Percentiles rank a stretch among this genome's conserved stretches.
Evolutionary conservation across 1,284 basidiomycete species (phyloP).

Genomic region (Tetrapyrgos nigripes): DNA sequence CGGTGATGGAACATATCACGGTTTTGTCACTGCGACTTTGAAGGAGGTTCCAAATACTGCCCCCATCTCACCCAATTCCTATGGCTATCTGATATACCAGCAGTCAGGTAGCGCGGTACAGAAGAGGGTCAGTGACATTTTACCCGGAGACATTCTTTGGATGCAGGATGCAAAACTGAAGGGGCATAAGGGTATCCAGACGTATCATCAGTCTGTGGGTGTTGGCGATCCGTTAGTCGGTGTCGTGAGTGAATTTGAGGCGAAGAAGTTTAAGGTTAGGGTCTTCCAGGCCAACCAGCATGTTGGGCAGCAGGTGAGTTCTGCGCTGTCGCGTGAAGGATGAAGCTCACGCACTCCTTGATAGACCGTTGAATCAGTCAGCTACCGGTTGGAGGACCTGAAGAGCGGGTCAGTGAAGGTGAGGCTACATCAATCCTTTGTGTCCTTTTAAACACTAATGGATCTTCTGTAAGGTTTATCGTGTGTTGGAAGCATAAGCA

Average conservation of each 20-base stretch:
- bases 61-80: slow-evolving; percentile 44
- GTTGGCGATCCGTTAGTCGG: slow-evolving; percentile 73
- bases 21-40: slow-evolving; percentile 76
- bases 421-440: slow-evolving; percentile 19
- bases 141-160: slow-evolving; percentile 85
- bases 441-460: not conserved
- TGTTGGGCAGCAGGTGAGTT: slow-evolving; percentile 70
- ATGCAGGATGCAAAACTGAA: slow-evolving; percentile 84
- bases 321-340: slow-evolving; percentile 21
- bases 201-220: slow-evolving; percentile 71
- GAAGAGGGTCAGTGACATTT: slow-evolving; percentile 78
- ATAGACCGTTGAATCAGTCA: slow-evolving; percentile 79
- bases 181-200: slow-evolving; percentile 84
- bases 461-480: slow-evolving; percentile 43
- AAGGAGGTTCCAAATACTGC: slow-evolving; percentile 63
- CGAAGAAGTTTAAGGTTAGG: slow-evolving; percentile 85
- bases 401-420: slow-evolving; percentile 86
- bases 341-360: slow-evolving; percentile 3
- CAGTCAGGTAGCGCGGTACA: slow-evolving; percentile 75
- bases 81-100: slow-evolving; percentile 78
- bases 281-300: slow-evolving; percentile 84
- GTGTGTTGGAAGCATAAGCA: slow-evolving; percentile 41
- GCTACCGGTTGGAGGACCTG: slow-evolving; percentile 88
- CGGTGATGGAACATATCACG: slow-evolving; percentile 83
- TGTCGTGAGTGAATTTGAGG: slow-evolving; percentile 83